Evolutionary conservation across 75 land plant species (phyloP).

Genomic region (Cryptomeria japonica): DNA sequence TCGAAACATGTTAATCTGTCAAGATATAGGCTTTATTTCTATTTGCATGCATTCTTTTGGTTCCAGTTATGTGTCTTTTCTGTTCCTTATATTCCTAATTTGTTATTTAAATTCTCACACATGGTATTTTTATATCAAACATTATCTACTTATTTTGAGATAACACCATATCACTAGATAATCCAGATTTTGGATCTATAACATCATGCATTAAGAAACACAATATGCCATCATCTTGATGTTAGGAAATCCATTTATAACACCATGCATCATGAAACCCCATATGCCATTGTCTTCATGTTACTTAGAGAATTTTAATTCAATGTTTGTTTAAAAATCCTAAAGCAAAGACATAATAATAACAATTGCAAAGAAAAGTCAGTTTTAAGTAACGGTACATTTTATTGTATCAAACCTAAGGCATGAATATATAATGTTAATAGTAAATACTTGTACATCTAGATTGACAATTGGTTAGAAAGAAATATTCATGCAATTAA

Average conservation of each 20-base stretch:
- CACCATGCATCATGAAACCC: neutral
- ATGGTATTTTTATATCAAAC: neutral
- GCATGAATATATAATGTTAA: neutral
- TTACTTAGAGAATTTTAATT: neutral
- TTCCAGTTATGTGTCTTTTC: neutral
- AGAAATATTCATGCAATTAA: neutral
- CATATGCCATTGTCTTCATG: neutral
- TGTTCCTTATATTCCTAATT: neutral
- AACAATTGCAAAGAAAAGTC: neutral
- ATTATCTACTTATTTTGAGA: neutral
- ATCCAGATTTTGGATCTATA: neutral
- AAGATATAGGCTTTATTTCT: neutral
- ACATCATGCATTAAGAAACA: neutral
- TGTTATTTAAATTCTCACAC: neutral
- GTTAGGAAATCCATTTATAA: neutral
- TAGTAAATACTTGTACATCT: neutral
- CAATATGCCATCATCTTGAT: neutral
- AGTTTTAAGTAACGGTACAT: neutral
- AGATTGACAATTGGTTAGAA: neutral
- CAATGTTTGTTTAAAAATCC: neutral
- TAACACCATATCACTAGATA: too few species aligned
- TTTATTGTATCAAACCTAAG: neutral
- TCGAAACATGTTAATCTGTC: neutral
- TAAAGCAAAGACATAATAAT: neutral
- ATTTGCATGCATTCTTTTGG: neutral